Conservation (phyloP, 2,329 filamentous ascomycete genomes). For the Cadophora gregata region DNA sequence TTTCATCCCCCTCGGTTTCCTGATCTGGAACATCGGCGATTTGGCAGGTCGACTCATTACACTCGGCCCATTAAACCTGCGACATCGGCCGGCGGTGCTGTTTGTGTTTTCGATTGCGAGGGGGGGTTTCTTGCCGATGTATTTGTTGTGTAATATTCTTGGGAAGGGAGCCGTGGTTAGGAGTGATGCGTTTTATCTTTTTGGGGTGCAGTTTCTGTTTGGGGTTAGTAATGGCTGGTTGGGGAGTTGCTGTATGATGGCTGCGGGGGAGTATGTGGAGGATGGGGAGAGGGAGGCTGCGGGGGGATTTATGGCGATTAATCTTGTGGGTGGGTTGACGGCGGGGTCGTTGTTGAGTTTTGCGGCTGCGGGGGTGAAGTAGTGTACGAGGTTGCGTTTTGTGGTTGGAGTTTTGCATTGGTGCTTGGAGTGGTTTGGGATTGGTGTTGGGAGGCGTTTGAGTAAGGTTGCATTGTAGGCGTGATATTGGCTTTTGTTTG, state of each 20-base stretch:
- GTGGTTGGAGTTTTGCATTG: not conserved
- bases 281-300: constrained; percentile 85
- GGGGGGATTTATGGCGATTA: constrained; percentile 92
- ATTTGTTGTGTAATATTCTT: constrained; percentile 86
- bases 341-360: constrained; percentile 92
- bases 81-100: constrained; percentile 67
- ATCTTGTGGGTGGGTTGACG: constrained; percentile 83
- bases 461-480: constrained; percentile 6
- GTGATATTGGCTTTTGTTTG: not conserved
- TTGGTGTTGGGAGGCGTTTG: not conserved
- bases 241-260: constrained; percentile 90
- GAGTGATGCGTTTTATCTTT: constrained; percentile 88
- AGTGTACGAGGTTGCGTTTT: not conserved
- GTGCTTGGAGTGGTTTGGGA: constrained; percentile 6
- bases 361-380: constrained; percentile 55
- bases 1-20: constrained; percentile 89
- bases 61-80: constrained; percentile 60
- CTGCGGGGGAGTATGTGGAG: constrained; percentile 79
- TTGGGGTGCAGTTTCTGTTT: constrained; percentile 82
- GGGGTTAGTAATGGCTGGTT: constrained; percentile 88
- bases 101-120: constrained; percentile 72
- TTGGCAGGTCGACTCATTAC: constrained; percentile 76
- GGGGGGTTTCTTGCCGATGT: constrained; percentile 78
- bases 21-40: constrained; percentile 94
- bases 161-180: constrained; percentile 74